These are phyloP conservation scores for Amanita fuliginea DNA, from an alignment of 768 basidiomycete genomes.

Conservation along the genomic window DNA sequence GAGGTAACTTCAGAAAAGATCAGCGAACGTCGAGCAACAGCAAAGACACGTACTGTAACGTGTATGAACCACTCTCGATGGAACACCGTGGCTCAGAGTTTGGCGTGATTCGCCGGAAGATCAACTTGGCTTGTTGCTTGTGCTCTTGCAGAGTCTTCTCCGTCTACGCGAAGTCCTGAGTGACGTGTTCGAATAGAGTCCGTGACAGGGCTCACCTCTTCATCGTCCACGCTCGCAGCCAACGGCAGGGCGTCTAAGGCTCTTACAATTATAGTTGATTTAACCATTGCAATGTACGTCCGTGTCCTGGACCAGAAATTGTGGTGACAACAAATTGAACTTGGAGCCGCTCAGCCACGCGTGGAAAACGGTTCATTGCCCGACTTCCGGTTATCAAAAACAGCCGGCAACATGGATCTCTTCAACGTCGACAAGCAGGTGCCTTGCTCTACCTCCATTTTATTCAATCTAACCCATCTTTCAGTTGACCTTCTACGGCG, in stretches of 20 bases:
- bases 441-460: not conserved
- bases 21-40: slow-evolving; percentile 2
- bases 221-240: slow-evolving; percentile 95
- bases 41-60: slow-evolving; percentile 80
- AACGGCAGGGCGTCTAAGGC: slow-evolving; percentile 84
- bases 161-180: slow-evolving; percentile 47
- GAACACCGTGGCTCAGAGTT: slow-evolving; percentile 95
- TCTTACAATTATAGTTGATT: slow-evolving; percentile 77
- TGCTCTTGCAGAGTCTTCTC: slow-evolving; percentile 92
- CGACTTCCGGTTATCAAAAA: slow-evolving; percentile 1
- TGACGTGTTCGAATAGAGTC: not conserved
- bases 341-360: no score
- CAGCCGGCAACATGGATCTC: slow-evolving; percentile 24
- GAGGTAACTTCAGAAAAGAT: slow-evolving; percentile 59
- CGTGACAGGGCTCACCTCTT: slow-evolving; percentile 50
- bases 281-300: slow-evolving; percentile 48
- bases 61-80: slow-evolving; percentile 91
- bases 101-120: slow-evolving; percentile 88
- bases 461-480: slow-evolving; percentile 3
- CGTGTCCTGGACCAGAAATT: slow-evolving; percentile 3
- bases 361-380: not conserved
- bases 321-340: not conserved
- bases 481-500: slow-evolving; percentile 81
- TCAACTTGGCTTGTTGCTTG: slow-evolving; percentile 96
- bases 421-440: slow-evolving; percentile 71